Evolutionary conservation across 2,329 filamentous ascomycete genomes (phyloP), one percentile per base, ranked within the genome.

Genomic region (Aspergillus pseudotamarii): DNA sequence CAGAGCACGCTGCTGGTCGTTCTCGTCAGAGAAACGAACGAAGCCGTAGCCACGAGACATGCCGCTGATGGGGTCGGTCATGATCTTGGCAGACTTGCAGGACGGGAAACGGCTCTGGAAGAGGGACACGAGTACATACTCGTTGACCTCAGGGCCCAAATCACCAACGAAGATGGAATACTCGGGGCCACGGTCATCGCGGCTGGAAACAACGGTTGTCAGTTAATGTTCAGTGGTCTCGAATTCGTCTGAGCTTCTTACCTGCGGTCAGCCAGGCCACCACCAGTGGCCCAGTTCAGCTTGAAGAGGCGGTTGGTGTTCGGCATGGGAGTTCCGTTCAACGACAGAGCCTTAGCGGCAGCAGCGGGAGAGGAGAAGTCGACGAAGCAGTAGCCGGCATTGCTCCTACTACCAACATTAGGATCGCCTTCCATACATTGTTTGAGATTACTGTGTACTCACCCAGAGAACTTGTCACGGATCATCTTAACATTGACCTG

Each of bases 21-120:
- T 88, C 83, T 98, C 94, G 70, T 96, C 93, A 58, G 93, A 93
- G 83, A 99, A 99, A 70, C 95, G 93, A 59, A 99, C 95, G 74
- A 99, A 99, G 54, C 95, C 95, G 75, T 99, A 99, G 61, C 95
- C 95, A 67, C 95, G 93, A 68, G 94, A 97, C 87, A 98, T 94
- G 72, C 95, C 95, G 68, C 91, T 96, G 81, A 98, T 95, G 65
- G 95, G 94, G 75, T 99, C 95, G 65, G 94, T 97, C 95, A 99
- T 99, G 81, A 99, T 99, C 87, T 99, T 99, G 75, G 95, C 95
- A 43, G 93, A 97, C 85, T 98, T 98, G 91, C 94, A 98, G 10
- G 93, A 96, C 0, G 91, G 91, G 85, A 96, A 99, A 66, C 94
- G 93, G 75, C 89, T 91, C 83, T 98, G 94, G 87, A 99, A 99